These are phyloP conservation scores for Iberis pinnata DNA, from an alignment of 345 rosid species.

Conservation along the genomic window DNA sequence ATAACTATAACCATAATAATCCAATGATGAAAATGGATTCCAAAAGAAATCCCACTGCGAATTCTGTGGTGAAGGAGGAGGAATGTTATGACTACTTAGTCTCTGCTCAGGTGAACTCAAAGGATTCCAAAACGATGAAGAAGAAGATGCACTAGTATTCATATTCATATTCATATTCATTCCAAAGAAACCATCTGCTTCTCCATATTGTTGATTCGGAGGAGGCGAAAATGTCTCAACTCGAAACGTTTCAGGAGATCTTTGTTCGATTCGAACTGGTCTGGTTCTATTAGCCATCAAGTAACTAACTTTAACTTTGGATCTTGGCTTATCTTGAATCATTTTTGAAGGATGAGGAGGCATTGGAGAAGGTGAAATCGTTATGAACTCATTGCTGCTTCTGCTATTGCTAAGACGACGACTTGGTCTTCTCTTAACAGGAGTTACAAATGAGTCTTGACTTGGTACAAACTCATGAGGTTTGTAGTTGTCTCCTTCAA, in stretches of 20 bases:
- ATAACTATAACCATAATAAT: constrained; percentile 61
- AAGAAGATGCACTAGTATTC: constrained; percentile 24
- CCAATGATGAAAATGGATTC: constrained; percentile 92
- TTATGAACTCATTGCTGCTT: constrained; percentile 43
- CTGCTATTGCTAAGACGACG: background rate
- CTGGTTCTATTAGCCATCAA: constrained; percentile 61
- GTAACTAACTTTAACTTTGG: constrained; percentile 53
- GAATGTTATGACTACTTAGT: constrained; percentile 45
- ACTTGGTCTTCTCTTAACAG: constrained; percentile 43
- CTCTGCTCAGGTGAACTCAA: constrained; percentile 32
- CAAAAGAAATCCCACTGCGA: constrained; percentile 96
- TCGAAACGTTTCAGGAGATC: constrained; percentile 68
- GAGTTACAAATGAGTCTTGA: constrained; percentile 45
- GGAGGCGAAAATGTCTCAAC: constrained; percentile 64
- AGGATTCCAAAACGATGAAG: constrained; percentile 29
- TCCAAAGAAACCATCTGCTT: constrained; percentile 50
- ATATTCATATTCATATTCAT: constrained; percentile 33
- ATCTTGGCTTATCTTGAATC: constrained; percentile 38
- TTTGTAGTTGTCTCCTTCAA: constrained; percentile 56
- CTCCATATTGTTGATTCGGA: constrained; percentile 43
- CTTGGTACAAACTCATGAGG: constrained; percentile 39
- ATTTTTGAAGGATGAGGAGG: constrained; percentile 28
- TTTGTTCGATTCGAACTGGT: constrained; percentile 67
- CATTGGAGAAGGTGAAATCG: constrained; percentile 47
- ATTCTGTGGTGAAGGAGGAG: constrained; percentile 81